Percentiles rank a stretch among this genome's conserved stretches.
These are phyloP conservation scores for Ceratocystis albifundus DNA, from an alignment of 2,329 filamentous ascomycete genomes.

Conservation along the genomic window DNA sequence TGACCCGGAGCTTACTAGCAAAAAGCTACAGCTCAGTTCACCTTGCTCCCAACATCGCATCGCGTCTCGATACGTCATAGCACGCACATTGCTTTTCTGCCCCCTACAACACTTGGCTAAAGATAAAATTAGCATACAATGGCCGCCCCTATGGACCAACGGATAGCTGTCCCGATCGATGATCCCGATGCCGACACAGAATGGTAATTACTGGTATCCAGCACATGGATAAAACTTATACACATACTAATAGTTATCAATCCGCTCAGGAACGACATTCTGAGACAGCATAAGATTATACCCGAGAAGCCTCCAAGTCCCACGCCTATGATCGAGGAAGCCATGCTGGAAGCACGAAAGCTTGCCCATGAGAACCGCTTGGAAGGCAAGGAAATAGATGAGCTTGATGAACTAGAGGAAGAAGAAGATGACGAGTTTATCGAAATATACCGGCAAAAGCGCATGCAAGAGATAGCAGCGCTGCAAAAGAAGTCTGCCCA, in stretches of 20 bases:
- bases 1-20: background rate
- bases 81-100: background rate
- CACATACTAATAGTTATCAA: background rate
- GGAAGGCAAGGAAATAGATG: constrained; percentile 88
- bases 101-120: background rate
- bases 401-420: constrained; percentile 86
- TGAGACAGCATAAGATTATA: constrained; percentile 90
- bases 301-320: constrained; percentile 96
- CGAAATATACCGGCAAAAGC: constrained; percentile 75
- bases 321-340: constrained; percentile 92
- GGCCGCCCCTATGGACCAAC: constrained; percentile 51
- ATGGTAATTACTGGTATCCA: constrained; percentile 49
- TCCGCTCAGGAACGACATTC: constrained; percentile 77
- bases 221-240: background rate
- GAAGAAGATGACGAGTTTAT: constrained; percentile 90
- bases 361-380: constrained; percentile 85
- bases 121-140: constrained; percentile 31
- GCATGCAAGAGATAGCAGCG: constrained; percentile 67
- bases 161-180: constrained; percentile 73
- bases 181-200: constrained; percentile 96
- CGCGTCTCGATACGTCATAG: background rate
- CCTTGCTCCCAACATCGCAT: background rate
- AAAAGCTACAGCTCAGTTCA: background rate
- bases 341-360: constrained; percentile 68
- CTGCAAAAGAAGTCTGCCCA: constrained; percentile 68